Evolutionary conservation across 2,329 filamentous ascomycete genomes (phyloP).

Genomic region (Claviceps arundinis): DNA sequence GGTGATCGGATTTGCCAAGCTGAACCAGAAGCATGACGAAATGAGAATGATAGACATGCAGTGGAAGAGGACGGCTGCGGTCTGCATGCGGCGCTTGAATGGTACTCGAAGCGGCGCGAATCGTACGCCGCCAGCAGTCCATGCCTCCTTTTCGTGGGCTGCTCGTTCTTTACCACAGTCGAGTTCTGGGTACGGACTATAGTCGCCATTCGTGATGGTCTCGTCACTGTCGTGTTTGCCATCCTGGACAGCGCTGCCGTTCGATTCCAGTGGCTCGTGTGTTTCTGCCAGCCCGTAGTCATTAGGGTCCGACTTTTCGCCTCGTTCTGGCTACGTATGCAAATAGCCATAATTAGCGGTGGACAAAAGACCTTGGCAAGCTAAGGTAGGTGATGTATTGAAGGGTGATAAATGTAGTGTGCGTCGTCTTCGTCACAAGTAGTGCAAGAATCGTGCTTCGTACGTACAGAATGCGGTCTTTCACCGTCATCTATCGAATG

Average conservation of each 20-base stretch:
- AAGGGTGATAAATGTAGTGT: no score
- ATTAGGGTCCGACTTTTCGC: no score
- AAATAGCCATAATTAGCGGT: no score
- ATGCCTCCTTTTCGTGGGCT: slow-evolving; percentile 17
- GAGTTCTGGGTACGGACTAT: slow-evolving; percentile 17
- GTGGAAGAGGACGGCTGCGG: slow-evolving; percentile 63
- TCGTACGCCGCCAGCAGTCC: slow-evolving; percentile 45
- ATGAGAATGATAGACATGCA: slow-evolving; percentile 56
- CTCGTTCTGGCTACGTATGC: no score
- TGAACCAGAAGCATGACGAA: slow-evolving; percentile 75
- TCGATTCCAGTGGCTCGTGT: not conserved
- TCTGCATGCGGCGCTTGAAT: slow-evolving; percentile 58
- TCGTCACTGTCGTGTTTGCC: not conserved
- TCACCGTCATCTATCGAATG: no score
- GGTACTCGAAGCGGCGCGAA: slow-evolving; percentile 74
- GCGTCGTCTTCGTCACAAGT: no score
- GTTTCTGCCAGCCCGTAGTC: no score
- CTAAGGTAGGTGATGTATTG: no score
- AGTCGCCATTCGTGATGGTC: slow-evolving; percentile 2
- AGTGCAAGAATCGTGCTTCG: no score
- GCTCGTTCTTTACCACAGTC: slow-evolving; percentile 9
- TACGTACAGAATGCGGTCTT: no score
- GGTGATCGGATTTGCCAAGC: slow-evolving; percentile 78
- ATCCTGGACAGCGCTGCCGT: not conserved
- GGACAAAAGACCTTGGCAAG: no score